phyloP scores from a whole-genome alignment of 1,139 yeast genomes.

The Blastobotrys apis region DNA sequence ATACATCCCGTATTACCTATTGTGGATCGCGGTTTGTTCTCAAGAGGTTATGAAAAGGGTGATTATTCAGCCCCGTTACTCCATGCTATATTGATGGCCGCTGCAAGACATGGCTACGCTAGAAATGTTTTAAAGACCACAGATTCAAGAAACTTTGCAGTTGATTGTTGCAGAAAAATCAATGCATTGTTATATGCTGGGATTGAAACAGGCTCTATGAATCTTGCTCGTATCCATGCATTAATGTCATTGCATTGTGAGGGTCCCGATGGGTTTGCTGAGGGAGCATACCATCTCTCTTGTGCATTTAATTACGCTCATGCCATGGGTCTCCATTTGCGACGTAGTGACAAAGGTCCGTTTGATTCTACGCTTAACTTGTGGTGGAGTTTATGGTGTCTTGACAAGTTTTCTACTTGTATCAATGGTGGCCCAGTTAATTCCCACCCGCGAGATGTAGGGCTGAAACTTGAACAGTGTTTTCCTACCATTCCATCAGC shows the following conservation, averaged over 20 bases:
- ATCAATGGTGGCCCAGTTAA: constrained; percentile 34
- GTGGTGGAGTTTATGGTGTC: constrained; percentile 39
- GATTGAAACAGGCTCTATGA: constrained; percentile 41
- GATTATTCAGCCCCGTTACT: constrained; percentile 20
- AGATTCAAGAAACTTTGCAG: constrained; percentile 24
- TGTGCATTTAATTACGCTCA: constrained; percentile 36
- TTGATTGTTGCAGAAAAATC: constrained; percentile 31
- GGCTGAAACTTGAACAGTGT: constrained; percentile 27
- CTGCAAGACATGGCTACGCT: constrained; percentile 24
- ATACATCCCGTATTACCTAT: constrained; percentile 61
- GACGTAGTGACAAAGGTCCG: constrained; percentile 17
- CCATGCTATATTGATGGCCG: constrained; percentile 24
- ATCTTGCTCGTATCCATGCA: constrained; percentile 35
- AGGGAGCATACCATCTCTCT: constrained; percentile 34
- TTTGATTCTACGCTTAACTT: constrained; percentile 20
- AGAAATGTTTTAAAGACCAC: constrained; percentile 16
- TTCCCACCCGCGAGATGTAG: constrained; percentile 35
- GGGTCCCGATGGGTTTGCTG: constrained; percentile 36
- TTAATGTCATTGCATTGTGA: constrained; percentile 31
- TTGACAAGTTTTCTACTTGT: constrained; percentile 36
- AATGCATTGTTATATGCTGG: constrained; percentile 42
- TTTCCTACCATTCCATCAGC: constrained; percentile 11
- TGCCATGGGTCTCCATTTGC: constrained; percentile 37
- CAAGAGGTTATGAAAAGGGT: constrained; percentile 12
- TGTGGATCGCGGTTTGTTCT: constrained; percentile 36